These are phyloP conservation scores for Astrothelium subdiscretum DNA, from an alignment of 495 filamentous ascomycete species.

Conservation along the genomic window DNA sequence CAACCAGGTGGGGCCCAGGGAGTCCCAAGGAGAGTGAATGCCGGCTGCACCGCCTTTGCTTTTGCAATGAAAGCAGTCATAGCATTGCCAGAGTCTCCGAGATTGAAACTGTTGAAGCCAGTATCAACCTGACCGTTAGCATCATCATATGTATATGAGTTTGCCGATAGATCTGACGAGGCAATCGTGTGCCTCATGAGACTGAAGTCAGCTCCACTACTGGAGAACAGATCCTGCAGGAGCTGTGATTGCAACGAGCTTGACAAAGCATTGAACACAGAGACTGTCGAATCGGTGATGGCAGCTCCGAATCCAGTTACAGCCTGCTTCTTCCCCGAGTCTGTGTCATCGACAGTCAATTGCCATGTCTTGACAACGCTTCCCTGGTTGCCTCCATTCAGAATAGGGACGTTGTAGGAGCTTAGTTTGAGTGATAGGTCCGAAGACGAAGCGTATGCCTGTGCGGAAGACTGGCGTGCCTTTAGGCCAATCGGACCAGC, in stretches of 20 bases:
- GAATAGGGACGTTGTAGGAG: neutral
- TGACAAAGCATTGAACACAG: slow-evolving; percentile 37
- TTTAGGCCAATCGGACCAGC: neutral
- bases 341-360: neutral
- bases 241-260: slow-evolving; percentile 29
- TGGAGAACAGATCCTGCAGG: slow-evolving; percentile 37
- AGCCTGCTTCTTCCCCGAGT: slow-evolving; percentile 21
- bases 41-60: slow-evolving; percentile 30
- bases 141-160: slow-evolving; percentile 45
- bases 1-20: slow-evolving; percentile 45
- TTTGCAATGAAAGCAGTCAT: slow-evolving; percentile 39
- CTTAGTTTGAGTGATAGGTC: neutral
- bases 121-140: slow-evolving; percentile 29
- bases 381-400: slow-evolving; percentile 1
- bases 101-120: slow-evolving; percentile 31
- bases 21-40: slow-evolving; percentile 35
- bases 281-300: slow-evolving; percentile 45
- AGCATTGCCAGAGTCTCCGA: slow-evolving; percentile 38
- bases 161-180: slow-evolving; percentile 39
- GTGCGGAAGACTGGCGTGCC: neutral
- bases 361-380: neutral
- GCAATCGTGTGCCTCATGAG: slow-evolving; percentile 46
- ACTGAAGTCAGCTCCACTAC: slow-evolving; percentile 36
- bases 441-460: neutral
- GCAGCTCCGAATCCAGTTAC: slow-evolving; percentile 44